Evolutionary conservation across 83 land plant species (phyloP).

Genomic region (Picea engelmannii): DNA sequence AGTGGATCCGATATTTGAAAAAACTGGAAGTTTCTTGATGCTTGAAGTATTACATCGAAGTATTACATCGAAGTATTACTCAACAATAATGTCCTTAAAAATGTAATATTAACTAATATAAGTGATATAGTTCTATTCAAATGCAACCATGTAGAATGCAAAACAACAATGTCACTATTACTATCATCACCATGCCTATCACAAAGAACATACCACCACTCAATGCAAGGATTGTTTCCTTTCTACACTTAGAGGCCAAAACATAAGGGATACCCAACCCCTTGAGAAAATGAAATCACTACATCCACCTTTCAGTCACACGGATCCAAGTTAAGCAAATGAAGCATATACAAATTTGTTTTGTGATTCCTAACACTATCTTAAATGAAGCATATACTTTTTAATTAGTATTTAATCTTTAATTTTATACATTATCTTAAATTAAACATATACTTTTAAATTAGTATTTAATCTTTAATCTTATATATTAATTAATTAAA

Average conservation of each 20-base stretch:
- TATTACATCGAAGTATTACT: background rate
- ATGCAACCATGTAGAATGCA: slow-evolving; percentile 31
- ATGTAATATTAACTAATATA: slow-evolving; percentile 24
- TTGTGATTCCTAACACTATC: no score
- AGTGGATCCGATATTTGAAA: no score
- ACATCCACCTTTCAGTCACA: slow-evolving; percentile 42
- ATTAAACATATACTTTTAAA: no score
- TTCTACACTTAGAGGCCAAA: slow-evolving; percentile 48
- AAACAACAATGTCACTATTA: slow-evolving; percentile 25
- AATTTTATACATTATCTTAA: no score
- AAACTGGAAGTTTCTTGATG: no score
- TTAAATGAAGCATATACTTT: no score
- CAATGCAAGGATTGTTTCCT: slow-evolving; percentile 67
- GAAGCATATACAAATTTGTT: no score
- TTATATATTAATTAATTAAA: no score
- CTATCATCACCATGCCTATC: slow-evolving; percentile 4
- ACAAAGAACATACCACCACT: slow-evolving; percentile 47
- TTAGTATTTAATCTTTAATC: no score
- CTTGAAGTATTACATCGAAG: no score
- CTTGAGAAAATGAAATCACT: slow-evolving; percentile 24
- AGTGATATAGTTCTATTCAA: slow-evolving; percentile 56
- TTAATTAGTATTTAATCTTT: no score
- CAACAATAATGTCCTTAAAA: slow-evolving; percentile 36
- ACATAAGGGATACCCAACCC: slow-evolving; percentile 47
- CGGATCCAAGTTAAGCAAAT: slow-evolving; percentile 11